phyloP scores from a whole-genome alignment of 2,329 filamentous ascomycete genomes.

The Colletotrichum chlorophyti region DNA sequence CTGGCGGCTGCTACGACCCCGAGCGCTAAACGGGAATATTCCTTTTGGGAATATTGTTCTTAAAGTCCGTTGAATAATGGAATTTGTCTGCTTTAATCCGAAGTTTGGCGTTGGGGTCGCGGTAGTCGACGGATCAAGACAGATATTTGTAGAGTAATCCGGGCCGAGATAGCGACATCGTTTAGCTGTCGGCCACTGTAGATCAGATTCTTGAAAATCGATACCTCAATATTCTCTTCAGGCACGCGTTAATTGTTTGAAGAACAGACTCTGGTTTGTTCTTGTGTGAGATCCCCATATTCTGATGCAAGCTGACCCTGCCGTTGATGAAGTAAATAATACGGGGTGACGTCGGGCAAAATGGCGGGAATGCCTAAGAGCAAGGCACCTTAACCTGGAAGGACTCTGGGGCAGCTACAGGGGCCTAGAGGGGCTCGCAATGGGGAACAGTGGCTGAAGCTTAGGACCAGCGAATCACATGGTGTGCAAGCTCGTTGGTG shows the following conservation, averaged over 20 bases:
- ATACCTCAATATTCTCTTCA: background rate
- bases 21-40: slow-evolving; percentile 44
- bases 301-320: too few relatives aligned
- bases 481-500: background rate
- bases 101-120: slow-evolving; percentile 25
- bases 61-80: background rate
- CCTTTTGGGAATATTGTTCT: background rate
- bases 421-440: slow-evolving; percentile 4
- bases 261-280: background rate
- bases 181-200: slow-evolving; percentile 5
- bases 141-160: slow-evolving; percentile 13
- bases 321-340: too few relatives aligned
- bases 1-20: slow-evolving; percentile 75
- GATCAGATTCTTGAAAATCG: too few relatives aligned
- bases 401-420: background rate
- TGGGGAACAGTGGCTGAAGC: slow-evolving; percentile 17
- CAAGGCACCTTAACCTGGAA: too few relatives aligned
- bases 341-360: background rate
- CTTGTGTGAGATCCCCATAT: too few relatives aligned
- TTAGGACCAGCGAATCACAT: slow-evolving; percentile 22
- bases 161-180: background rate
- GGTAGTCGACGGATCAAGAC: slow-evolving; percentile 6
- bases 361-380: background rate
- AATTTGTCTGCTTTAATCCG: slow-evolving; percentile 19
- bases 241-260: background rate